These are phyloP conservation scores for Begonia peltatifolia DNA, from an alignment of 306 rosid genomes.

Conservation along the genomic window DNA sequence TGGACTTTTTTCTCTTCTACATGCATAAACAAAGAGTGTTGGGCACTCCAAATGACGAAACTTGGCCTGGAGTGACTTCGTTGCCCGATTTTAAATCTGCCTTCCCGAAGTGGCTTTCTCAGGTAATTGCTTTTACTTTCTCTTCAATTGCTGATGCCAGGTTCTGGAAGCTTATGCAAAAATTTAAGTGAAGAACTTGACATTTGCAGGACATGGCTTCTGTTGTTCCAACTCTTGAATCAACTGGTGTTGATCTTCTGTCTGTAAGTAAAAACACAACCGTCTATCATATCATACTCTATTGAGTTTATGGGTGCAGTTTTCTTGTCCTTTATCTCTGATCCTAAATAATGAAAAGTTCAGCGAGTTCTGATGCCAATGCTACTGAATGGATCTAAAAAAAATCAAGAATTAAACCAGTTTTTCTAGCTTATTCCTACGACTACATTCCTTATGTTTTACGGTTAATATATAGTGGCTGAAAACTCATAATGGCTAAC, in stretches of 20 bases:
- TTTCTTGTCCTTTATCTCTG: no score
- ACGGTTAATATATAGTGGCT: no score
- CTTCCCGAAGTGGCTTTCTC: conserved; percentile 81
- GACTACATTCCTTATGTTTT: no score
- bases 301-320: no score
- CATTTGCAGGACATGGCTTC: conserved; percentile 50
- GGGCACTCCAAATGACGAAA: conserved; percentile 80
- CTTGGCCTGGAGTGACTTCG: conserved; percentile 84
- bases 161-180: background rate
- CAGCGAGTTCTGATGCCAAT: no score
- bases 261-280: conserved; percentile 37
- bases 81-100: conserved; percentile 92
- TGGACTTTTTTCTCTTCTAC: conserved; percentile 6
- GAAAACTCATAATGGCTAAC: no score
- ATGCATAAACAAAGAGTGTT: conserved; percentile 33
- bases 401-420: no score
- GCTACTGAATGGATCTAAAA: no score
- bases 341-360: no score
- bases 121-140: conserved; percentile 31
- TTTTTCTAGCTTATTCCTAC: no score
- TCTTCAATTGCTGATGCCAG: no score
- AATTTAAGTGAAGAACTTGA: background rate
- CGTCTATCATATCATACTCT: background rate
- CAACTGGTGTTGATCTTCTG: conserved; percentile 71
- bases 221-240: conserved; percentile 59